Evolutionary conservation across 2,329 filamentous ascomycete species (phyloP), one percentile per base, ranked within the genome.

Genomic region (Aspergillus brasiliensis): DNA sequence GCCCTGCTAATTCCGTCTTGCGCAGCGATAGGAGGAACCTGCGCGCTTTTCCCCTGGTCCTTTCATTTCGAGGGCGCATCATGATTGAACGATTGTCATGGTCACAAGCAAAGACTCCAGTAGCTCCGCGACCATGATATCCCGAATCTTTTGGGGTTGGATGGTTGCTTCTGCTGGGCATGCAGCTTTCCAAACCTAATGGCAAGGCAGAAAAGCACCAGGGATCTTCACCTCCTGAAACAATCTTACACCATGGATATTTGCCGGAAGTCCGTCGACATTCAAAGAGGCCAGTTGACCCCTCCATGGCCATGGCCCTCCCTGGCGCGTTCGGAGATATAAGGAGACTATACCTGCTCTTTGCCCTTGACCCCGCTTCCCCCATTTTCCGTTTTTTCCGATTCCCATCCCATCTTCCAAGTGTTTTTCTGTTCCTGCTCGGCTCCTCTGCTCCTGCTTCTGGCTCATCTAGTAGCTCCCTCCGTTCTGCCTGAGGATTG

Each of bases 211-310:
- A 51, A 51, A 61, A 48, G 56, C 54, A 46, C 34, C 59, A 42
- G 47, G 49, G 54, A 40, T 53, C 57, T 58, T 58, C 38, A 46
- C 13, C 10, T 53, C 46, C 51, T 58, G 57, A 56, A 62, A 58
- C 46, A 57, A 38, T 38, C 37, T 40, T 48, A 54, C 56, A 37
- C 15, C 40, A n/a, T 56, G 51, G 48, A 27, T 44, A 34, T 44
- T 44, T 53, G 56, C 19, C 48, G 52, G 58, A 17, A 21, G 51
- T 37, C 51, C 38, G 59, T 53, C 37, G 55, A 54, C 47, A 57
- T 55, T 52, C 56, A 56, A 58, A 57, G 42, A 31, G 19, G 6
- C 38, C 51, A 34, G 38, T 49, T 31, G 38, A 54, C 51, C 55
- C 56, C 55, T 52, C 60, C 51, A 47, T 17, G 25, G 3, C 47